Conservation (phyloP, 768 basidiomycete genomes). For the Tylopilus rubrobrunneus region DNA sequence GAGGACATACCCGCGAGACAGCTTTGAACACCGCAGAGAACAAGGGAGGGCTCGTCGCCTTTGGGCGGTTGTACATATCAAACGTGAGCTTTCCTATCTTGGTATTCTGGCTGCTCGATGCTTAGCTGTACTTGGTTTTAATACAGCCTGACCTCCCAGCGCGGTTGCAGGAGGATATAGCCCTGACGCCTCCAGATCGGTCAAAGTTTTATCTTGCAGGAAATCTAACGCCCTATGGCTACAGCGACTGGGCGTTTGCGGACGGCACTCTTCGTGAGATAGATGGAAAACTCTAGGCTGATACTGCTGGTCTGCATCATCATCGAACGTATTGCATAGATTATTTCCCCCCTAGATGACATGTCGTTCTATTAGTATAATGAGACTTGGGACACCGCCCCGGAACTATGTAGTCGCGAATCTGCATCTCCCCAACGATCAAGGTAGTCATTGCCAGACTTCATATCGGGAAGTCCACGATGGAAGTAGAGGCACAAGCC, state of each 20-base stretch:
- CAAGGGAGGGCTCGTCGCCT: neutral
- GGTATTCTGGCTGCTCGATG: too few species aligned
- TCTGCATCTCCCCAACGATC: too few species aligned
- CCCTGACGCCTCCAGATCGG: conserved; percentile 9
- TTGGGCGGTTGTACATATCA: conserved; percentile 1
- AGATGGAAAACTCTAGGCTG: too few species aligned
- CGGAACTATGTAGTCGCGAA: too few species aligned
- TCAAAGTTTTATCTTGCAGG: neutral
- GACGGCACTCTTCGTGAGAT: neutral
- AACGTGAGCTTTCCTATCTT: neutral
- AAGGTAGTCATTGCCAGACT: too few species aligned
- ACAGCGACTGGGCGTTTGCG: neutral
- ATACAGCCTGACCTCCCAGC: conserved; percentile 31
- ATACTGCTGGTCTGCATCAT: too few species aligned
- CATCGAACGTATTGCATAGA: too few species aligned
- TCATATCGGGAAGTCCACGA: too few species aligned
- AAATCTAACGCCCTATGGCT: neutral
- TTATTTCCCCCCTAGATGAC: too few species aligned
- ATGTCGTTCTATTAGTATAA: too few species aligned
- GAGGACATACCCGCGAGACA: neutral
- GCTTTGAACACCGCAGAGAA: neutral
- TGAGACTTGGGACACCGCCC: too few species aligned
- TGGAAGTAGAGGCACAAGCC: too few species aligned
- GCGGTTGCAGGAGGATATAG: conserved; percentile 22
- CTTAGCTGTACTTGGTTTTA: neutral